A percentile compares a stretch with the other conserved stretches of the same genome.
Conservation (phyloP, 2,329 filamentous ascomycete species). For the Trichoderma asperellum region DNA sequence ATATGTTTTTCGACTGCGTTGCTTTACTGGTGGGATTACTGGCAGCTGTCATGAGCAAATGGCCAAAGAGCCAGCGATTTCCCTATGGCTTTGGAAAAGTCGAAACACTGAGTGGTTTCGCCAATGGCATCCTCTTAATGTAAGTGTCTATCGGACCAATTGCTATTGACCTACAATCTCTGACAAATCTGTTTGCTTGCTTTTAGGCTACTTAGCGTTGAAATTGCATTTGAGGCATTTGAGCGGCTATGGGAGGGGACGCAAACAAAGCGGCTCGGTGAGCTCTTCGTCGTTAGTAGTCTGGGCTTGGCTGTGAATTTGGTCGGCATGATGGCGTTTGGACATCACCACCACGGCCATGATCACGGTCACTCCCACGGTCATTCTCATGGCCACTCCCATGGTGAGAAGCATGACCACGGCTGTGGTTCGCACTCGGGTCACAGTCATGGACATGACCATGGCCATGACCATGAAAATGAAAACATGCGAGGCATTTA, state of each 20-base stretch:
- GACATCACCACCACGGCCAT: conserved; percentile 59
- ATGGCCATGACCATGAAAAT: conserved; percentile 67
- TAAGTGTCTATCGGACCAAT: conserved; percentile 46
- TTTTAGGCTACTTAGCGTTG: conserved; percentile 84
- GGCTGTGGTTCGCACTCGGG: conserved; percentile 17
- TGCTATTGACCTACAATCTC: conserved; percentile 20
- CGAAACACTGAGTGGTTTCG: conserved; percentile 93
- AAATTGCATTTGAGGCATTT: conserved; percentile 93
- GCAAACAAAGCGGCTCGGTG: conserved; percentile 80
- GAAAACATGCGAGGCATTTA: conserved; percentile 99
- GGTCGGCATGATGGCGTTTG: conserved; percentile 86
- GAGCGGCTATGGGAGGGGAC: conserved; percentile 84
- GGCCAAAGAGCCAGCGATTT: conserved; percentile 85
- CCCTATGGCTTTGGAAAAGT: conserved; percentile 97
- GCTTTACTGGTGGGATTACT: conserved; percentile 88
- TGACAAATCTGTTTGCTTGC: not conserved
- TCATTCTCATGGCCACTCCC: conserved; percentile 42
- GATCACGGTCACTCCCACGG: conserved; percentile 47
- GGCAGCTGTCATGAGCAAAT: conserved; percentile 93
- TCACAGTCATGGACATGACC: conserved; percentile 42
- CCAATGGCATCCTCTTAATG: conserved; percentile 94
- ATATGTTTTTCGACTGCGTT: conserved; percentile 99
- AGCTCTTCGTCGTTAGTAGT: conserved; percentile 86
- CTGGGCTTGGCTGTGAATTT: conserved; percentile 88
- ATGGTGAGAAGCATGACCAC: conserved; percentile 48